Evolutionary conservation across 1,139 yeast genomes (phyloP).

Genomic region (Tardiomyces digboiensis): DNA sequence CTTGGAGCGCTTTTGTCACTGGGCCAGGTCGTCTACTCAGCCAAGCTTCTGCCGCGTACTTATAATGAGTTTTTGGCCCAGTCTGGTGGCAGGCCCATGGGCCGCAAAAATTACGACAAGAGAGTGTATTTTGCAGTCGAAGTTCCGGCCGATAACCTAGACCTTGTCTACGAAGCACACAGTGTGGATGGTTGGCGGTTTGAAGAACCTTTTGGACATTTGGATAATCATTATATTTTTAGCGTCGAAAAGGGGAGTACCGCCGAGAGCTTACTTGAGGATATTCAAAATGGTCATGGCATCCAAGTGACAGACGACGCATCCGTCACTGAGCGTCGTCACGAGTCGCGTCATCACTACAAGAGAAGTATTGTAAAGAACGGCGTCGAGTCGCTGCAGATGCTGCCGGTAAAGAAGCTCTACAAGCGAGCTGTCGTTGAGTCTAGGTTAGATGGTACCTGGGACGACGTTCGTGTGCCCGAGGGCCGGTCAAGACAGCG

Average conservation of each 20-base stretch:
- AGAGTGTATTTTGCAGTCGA: slow-evolving; percentile 24
- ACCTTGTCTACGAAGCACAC: slow-evolving; percentile 5
- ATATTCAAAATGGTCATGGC: slow-evolving; percentile 6
- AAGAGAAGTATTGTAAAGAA: slow-evolving; percentile 7
- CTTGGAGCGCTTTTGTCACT: too few species aligned
- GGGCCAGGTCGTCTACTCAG: too few species aligned
- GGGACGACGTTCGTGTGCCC: background rate
- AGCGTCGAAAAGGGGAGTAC: slow-evolving; percentile 16
- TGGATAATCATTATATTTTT: slow-evolving; percentile 25
- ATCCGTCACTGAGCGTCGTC: slow-evolving; percentile 2
- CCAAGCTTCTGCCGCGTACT: background rate
- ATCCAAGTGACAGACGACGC: slow-evolving; percentile 4
- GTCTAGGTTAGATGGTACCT: background rate
- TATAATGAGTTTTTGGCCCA: background rate
- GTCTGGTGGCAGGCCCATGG: slow-evolving; percentile 2
- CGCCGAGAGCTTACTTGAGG: slow-evolving; percentile 8
- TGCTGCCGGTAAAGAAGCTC: slow-evolving; percentile 11
- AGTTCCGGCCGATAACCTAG: slow-evolving; percentile 11
- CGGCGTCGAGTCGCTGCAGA: slow-evolving; percentile 15
- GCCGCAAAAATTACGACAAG: slow-evolving; percentile 14
- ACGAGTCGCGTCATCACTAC: slow-evolving; percentile 1
- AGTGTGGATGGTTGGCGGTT: slow-evolving; percentile 18
- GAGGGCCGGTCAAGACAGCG: too few species aligned
- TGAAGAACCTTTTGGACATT: slow-evolving; percentile 23
- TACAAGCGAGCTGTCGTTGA: slow-evolving; percentile 13